Evolutionary conservation across 352 stramenopile genomes (phyloP), one percentile per base, ranked within the genome.

Genomic region (Pythium aristosporum): DNA sequence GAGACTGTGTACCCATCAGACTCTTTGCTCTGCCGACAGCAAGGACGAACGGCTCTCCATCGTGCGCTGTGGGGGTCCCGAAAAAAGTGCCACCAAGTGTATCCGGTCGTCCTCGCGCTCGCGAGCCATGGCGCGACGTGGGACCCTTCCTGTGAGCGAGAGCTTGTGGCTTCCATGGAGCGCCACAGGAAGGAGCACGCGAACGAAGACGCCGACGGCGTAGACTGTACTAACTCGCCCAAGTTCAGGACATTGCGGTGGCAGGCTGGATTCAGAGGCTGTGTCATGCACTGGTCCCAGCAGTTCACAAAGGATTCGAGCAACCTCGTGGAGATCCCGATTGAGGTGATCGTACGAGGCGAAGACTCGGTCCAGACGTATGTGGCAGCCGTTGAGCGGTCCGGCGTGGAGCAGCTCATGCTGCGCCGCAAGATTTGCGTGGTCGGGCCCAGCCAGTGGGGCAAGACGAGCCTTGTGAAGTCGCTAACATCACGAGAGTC

Each of bases 401-500:
- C 44, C n/a, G 58, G 12, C 18, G 20, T 47, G 12, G 48, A 65
- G 37, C 47, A 57, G 12, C 18, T 57, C 20, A 21, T 61, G 0
- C 68, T 67, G 18, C 71, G 67, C 15, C 63, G 36, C 10, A 75
- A 77, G 16, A 23, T 75, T 0, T 73, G 71, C 28, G 49, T 77
- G 4, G 60, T 77, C 21, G 67, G 71, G 3, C 67, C 67, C 2
- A 77, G 67, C 21, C 32, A 64, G 21, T 75, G 67, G 67, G 67
- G 71, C 5, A 77, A 74, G 43, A 77, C 71, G 0, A 77, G 71
- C 32, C 56, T 77, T 32, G 64, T 74, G 57, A 77, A 74, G 42
- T 69, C 54, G 13, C 48, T 77, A 10, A 70, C 37, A 18, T 58
- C 46, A 13, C 37, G 48, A 20, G 41, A 42, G n/a, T 23, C 60